Conservation (phyloP, 306 rosid genomes). For the Corylus avellana region DNA sequence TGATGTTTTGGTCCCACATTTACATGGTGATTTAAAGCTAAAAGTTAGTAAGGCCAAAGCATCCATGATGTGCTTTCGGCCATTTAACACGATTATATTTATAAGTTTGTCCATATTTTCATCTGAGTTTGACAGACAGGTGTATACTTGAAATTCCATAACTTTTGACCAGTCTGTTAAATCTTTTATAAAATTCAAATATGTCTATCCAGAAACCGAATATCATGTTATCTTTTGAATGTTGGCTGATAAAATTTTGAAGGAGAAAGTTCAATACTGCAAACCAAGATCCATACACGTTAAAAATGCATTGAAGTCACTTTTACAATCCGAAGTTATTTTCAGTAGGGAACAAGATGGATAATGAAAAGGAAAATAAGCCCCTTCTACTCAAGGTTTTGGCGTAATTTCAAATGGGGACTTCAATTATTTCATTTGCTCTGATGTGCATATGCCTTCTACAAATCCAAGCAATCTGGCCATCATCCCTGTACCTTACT, state of each 20-base stretch:
- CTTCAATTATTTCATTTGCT: constrained; percentile 83
- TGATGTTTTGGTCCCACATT: constrained; percentile 42
- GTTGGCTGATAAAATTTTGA: constrained; percentile 4
- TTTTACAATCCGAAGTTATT: constrained; percentile 13
- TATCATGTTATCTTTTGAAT: background rate
- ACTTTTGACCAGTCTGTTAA: background rate
- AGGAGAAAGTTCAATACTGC: background rate
- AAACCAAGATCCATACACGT: background rate
- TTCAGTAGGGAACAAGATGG: background rate
- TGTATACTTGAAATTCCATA: background rate
- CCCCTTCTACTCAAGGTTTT: constrained; percentile 1
- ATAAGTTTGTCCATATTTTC: constrained; percentile 18
- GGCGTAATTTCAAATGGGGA: constrained; percentile 58
- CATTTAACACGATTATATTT: constrained; percentile 30
- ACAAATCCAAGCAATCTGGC: constrained; percentile 90
- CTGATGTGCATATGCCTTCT: constrained; percentile 79
- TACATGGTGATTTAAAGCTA: constrained; percentile 40
- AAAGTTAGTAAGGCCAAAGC: constrained; percentile 17
- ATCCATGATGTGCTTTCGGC: constrained; percentile 29
- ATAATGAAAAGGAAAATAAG: background rate
- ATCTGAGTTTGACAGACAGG: background rate
- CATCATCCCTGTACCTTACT: constrained; percentile 81
- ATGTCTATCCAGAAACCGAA: background rate
- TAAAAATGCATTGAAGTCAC: constrained; percentile 6
- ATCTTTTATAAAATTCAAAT: background rate